Evolutionary conservation across 176 grass and related monocot genomes (phyloP).

Genomic region (Lolium multiflorum): DNA sequence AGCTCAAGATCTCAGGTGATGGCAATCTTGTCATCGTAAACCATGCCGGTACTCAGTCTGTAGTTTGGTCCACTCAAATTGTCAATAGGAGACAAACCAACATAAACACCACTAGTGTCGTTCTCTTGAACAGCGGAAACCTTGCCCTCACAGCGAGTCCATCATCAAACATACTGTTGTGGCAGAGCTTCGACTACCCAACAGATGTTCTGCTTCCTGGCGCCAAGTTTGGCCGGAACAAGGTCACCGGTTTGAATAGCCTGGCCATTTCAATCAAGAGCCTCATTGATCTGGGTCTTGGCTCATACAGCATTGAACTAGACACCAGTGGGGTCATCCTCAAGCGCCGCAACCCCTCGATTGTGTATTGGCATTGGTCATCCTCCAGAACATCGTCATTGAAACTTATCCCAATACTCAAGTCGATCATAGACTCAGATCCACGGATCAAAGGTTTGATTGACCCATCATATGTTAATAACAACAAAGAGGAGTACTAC

Average conservation of each 20-base stretch:
- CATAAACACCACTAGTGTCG: background rate
- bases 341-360: conserved; percentile 1
- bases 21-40: conserved; percentile 29
- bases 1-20: conserved; percentile 25
- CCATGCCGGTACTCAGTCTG: background rate
- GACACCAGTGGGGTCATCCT: background rate
- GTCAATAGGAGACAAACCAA: background rate
- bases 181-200: conserved; percentile 5
- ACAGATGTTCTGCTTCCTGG: conserved; percentile 40
- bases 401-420: conserved; percentile 40
- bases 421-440: background rate
- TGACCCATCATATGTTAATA: conserved; percentile 28
- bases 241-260: conserved; percentile 41
- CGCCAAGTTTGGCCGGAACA: conserved; percentile 57
- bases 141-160: background rate
- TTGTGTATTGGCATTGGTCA: conserved; percentile 14
- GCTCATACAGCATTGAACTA: conserved; percentile 46
- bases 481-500: conserved; percentile 50
- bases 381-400: conserved; percentile 48
- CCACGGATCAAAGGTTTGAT: conserved; percentile 42
- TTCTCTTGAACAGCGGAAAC: conserved; percentile 27
- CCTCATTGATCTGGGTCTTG: conserved; percentile 42
- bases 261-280: background rate
- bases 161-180: conserved; percentile 16
- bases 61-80: conserved; percentile 47